These are phyloP conservation scores for Auricularia sp. DNA, from an alignment of 768 basidiomycete species.

Conservation along the genomic window DNA sequence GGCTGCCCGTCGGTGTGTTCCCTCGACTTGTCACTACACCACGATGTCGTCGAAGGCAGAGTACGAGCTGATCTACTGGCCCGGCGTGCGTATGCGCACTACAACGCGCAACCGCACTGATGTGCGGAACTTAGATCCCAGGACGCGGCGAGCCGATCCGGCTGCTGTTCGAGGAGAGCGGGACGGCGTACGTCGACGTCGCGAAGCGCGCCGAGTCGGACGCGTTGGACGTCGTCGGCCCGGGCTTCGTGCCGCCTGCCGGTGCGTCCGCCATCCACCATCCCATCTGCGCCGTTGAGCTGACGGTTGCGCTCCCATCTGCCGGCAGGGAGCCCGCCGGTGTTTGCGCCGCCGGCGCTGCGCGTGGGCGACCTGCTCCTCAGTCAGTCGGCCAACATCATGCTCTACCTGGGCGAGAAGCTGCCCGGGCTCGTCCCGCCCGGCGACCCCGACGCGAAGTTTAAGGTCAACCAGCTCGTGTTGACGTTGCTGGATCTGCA, in stretches of 20 bases:
- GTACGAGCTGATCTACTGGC: constrained; percentile 17
- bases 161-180: constrained; percentile 28
- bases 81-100: constrained; percentile 4
- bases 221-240: background rate
- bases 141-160: constrained; percentile 31
- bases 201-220: background rate
- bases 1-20: too few species aligned
- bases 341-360: constrained; percentile 33
- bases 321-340: constrained; percentile 14
- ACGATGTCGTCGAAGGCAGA: background rate
- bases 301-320: background rate
- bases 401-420: constrained; percentile 25
- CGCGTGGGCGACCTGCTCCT: constrained; percentile 18
- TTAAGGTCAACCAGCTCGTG: constrained; percentile 28
- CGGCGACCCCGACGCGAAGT: constrained; percentile 18
- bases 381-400: constrained; percentile 29
- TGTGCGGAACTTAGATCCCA: constrained; percentile 13
- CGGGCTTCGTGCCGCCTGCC: background rate
- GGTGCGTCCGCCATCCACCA: background rate
- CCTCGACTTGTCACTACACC: too few species aligned
- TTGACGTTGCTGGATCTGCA: constrained; percentile 25
- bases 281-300: background rate
- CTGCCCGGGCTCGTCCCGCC: constrained; percentile 21
- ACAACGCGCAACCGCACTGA: background rate
- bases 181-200: constrained; percentile 22